phyloP scores from a whole-genome alignment of 495 filamentous ascomycete species.

The Xylaria castorea region DNA sequence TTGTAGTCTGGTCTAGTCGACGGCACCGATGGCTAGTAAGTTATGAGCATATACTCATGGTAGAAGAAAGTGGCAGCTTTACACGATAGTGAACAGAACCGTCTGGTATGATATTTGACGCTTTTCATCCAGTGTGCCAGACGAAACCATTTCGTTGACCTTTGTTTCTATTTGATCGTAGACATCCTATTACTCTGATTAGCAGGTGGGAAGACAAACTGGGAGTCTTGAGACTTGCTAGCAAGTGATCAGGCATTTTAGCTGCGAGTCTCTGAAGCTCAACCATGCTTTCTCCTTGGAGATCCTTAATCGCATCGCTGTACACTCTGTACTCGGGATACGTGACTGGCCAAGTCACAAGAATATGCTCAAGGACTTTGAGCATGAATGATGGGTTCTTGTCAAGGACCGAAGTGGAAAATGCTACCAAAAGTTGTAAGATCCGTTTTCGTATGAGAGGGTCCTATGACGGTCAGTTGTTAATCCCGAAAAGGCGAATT shows the following conservation, averaged over 20 bases:
- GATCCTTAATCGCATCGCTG: conserved; percentile 88
- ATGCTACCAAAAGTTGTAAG: conserved; percentile 81
- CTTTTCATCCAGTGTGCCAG: conserved; percentile 76
- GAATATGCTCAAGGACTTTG: conserved; percentile 85
- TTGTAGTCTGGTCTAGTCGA: conserved; percentile 69
- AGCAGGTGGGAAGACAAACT: conserved; percentile 16
- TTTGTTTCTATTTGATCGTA: conserved; percentile 86
- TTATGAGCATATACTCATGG: conserved; percentile 16
- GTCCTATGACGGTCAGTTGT: conserved; percentile 60
- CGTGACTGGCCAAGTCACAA: conserved; percentile 77
- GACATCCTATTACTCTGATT: conserved; percentile 60
- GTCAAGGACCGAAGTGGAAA: conserved; percentile 82
- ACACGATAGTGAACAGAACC: conserved; percentile 92
- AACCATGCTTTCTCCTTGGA: conserved; percentile 80
- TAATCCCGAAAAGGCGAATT: not conserved
- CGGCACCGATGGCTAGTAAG: conserved; percentile 73
- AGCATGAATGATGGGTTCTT: conserved; percentile 80
- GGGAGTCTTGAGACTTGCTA: conserved; percentile 53
- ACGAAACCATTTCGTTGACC: conserved; percentile 78
- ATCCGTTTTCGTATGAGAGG: conserved; percentile 84
- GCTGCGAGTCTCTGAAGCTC: conserved; percentile 89
- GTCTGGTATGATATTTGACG: conserved; percentile 69
- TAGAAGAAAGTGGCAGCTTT: conserved; percentile 33
- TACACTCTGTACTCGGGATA: conserved; percentile 72
- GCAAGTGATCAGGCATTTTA: conserved; percentile 87